phyloP scores from a whole-genome alignment of 1,139 yeast species.

The Candida smagusa region DNA sequence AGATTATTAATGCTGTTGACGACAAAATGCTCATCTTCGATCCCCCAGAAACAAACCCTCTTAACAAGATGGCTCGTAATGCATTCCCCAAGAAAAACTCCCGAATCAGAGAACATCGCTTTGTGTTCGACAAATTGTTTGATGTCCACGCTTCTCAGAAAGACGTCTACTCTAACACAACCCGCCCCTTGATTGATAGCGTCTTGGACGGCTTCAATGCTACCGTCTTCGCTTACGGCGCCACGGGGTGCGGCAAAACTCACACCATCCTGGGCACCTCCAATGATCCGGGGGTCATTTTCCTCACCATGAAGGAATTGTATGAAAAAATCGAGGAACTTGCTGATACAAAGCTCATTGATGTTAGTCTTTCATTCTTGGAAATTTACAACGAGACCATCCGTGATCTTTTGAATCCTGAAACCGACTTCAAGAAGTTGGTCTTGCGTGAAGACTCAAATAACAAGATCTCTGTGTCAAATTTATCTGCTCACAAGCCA shows the following conservation, averaged over 20 bases:
- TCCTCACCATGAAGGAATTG: slow-evolving; percentile 73
- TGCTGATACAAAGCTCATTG: slow-evolving; percentile 54
- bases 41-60: slow-evolving; percentile 76
- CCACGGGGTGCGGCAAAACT: slow-evolving; percentile 98
- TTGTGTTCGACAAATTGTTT: slow-evolving; percentile 78
- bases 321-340: slow-evolving; percentile 57
- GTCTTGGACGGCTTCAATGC: slow-evolving; percentile 84
- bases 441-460: slow-evolving; percentile 70
- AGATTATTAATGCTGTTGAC: slow-evolving; percentile 79
- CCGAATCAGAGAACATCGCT: slow-evolving; percentile 72
- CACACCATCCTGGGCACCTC: slow-evolving; percentile 82
- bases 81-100: slow-evolving; percentile 47
- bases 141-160: slow-evolving; percentile 63
- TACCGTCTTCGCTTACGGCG: slow-evolving; percentile 95
- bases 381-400: slow-evolving; percentile 92
- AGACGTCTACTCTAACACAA: slow-evolving; percentile 64
- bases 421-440: slow-evolving; percentile 42
- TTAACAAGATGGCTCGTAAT: slow-evolving; percentile 56
- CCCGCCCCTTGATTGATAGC: slow-evolving; percentile 69
- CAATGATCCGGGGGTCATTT: slow-evolving; percentile 75
- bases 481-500: slow-evolving; percentile 66
- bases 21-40: slow-evolving; percentile 87
- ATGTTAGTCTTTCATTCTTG: slow-evolving; percentile 67
- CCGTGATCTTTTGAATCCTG: slow-evolving; percentile 68
- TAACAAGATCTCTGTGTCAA: slow-evolving; percentile 68